Conservation (phyloP, 176 grass and related monocot species). For the Hordeum marinum region DNA sequence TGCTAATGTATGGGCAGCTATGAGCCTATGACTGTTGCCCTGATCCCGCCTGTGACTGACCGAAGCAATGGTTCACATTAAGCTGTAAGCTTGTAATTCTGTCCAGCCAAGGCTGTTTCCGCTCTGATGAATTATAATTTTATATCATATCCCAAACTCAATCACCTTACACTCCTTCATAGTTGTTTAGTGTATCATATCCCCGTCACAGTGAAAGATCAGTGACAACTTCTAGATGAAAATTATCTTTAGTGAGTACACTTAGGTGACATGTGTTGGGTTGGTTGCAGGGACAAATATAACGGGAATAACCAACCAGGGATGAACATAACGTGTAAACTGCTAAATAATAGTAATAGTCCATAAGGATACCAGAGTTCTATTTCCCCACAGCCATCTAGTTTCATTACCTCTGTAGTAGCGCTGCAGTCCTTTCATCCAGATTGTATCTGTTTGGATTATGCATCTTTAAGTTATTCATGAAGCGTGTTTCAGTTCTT, state of each 20-base stretch:
- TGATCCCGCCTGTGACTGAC: neutral
- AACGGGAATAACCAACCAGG: neutral
- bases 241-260: neutral
- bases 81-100: neutral
- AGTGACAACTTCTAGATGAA: neutral
- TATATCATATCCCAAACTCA: neutral
- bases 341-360: constrained; percentile 7
- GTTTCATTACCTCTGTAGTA: neutral
- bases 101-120: constrained; percentile 1
- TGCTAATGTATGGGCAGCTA: neutral
- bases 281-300: neutral
- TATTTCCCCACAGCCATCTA: neutral
- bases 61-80: neutral
- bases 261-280: neutral
- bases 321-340: neutral
- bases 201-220: neutral
- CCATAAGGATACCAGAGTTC: neutral
- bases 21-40: neutral
- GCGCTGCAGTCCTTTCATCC: neutral
- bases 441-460: neutral
- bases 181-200: neutral
- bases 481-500: neutral
- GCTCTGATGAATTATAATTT: neutral
- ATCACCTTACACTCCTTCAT: neutral
- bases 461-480: neutral